Evolutionary conservation across 441 rosid species (phyloP), one percentile per base, ranked within the genome.

Genomic region (Dalechampia spathulata): DNA sequence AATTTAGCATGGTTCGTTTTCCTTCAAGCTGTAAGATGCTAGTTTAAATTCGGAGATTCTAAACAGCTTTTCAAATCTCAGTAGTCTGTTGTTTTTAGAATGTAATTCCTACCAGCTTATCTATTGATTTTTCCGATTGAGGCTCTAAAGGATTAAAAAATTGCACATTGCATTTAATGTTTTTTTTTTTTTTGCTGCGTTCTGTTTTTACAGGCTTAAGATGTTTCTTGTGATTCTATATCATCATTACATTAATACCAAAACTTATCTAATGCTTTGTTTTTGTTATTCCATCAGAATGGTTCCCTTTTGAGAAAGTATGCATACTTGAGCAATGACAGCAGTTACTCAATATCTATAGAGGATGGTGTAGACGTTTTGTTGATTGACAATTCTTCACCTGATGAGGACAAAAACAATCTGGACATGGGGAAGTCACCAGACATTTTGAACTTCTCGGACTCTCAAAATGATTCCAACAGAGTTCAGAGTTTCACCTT

Each of bases 331-430:
- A 80, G 96, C 66, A 91, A 79, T 53, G 96, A 83, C 61, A 91
- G 99, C 84, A 85, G 93, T 81, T 95, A 87, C 75, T 73, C 97
- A 27, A 72, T 85, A 55, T 79, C 89, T 39, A 47, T 58, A 17
- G 98, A 91, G 67, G 99, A 95, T 79, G 90, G 92, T 62, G 99
- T 95, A 60, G 82, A 86, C 50, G 74, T 95, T 55, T 75, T 75
- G 45, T 73, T 85, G 75, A 64, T 77, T 58, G 96, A 90, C 56
- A 76, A 74, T 52, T 61, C 69, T 56, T 70, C 77, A 22, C 57
- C 79, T 65, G 78, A 72, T 57, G 73, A 67, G 52, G 81, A 82
- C 46, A 76, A 72, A 66, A 62, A 41, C 69, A 71, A 44, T 64
- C 68, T 54, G 63, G 78, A 70, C 46, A 60, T 60, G 60, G 67